These are phyloP conservation scores for Penicillium sp. DNA, from an alignment of 2,329 filamentous ascomycete genomes.

Conservation along the genomic window DNA sequence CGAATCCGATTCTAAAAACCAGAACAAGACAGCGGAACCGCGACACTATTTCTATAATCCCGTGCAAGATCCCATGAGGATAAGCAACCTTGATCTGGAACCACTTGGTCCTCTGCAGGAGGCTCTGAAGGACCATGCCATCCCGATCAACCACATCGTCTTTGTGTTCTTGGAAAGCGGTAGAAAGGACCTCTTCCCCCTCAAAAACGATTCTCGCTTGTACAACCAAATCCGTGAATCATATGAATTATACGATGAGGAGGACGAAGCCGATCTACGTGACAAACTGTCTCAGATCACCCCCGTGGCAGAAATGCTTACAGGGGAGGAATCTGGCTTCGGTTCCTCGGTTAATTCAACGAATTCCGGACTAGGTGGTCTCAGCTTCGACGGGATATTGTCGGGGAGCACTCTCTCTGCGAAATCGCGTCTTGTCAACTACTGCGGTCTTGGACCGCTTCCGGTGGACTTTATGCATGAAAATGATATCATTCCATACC, in stretches of 20 bases:
- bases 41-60: slow-evolving; percentile 28
- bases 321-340: slow-evolving; percentile 28
- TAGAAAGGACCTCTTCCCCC: slow-evolving; percentile 33
- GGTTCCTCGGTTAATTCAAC: slow-evolving; percentile 20
- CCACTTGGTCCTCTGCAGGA: slow-evolving; percentile 25
- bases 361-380: slow-evolving; percentile 27
- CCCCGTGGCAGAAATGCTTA: slow-evolving; percentile 31
- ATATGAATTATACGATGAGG: slow-evolving; percentile 14
- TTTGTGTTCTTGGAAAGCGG: slow-evolving; percentile 34
- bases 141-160: slow-evolving; percentile 33
- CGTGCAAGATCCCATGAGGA: slow-evolving; percentile 30
- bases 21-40: slow-evolving; percentile 1
- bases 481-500: slow-evolving; percentile 29
- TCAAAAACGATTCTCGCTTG: slow-evolving; percentile 28
- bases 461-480: slow-evolving; percentile 34
- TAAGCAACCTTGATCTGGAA: slow-evolving; percentile 30
- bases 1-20: background rate
- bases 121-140: slow-evolving; percentile 24
- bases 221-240: slow-evolving; percentile 28
- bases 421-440: slow-evolving; percentile 33
- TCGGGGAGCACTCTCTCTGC: slow-evolving; percentile 33
- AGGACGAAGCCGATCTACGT: slow-evolving; percentile 18
- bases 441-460: slow-evolving; percentile 32
- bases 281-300: slow-evolving; percentile 27
- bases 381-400: slow-evolving; percentile 30